Conservation (phyloP, 768 basidiomycete species). For the Gymnopilus junonius region DNA sequence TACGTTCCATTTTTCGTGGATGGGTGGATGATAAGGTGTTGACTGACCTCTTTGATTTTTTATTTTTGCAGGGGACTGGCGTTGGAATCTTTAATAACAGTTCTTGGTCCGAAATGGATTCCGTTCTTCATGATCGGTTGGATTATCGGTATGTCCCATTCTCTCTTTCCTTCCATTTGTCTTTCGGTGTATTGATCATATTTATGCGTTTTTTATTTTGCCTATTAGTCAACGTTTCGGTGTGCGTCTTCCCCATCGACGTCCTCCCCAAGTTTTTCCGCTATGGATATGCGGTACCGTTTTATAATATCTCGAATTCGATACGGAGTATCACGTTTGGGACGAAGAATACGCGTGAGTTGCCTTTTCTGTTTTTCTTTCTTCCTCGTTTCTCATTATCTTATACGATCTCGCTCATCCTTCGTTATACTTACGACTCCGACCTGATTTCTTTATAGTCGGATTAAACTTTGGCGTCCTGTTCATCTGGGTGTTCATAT, state of each 20-base stretch:
- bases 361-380: background rate
- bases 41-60: no score
- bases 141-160: conserved; percentile 58
- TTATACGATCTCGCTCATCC: background rate
- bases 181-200: background rate
- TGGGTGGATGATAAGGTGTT: background rate
- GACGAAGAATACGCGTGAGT: conserved; percentile 63
- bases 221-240: conserved; percentile 61
- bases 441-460: conserved; percentile 38
- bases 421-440: background rate
- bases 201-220: background rate
- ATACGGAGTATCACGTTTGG: conserved; percentile 67
- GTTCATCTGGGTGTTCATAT: conserved; percentile 57
- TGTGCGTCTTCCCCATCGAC: conserved; percentile 61
- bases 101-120: conserved; percentile 60
- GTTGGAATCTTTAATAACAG: conserved; percentile 61
- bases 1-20: conserved; percentile 27
- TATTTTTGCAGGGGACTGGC: conserved; percentile 56
- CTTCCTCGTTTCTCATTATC: background rate
- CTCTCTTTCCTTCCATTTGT: background rate
- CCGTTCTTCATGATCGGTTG: conserved; percentile 70
- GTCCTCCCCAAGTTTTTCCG: conserved; percentile 59
- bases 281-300: conserved; percentile 74
- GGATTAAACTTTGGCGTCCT: conserved; percentile 67
- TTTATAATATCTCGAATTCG: conserved; percentile 70